Base-by-base conservation (phyloP, 179 eudicot species). In the Gypsophila paniculata region DNA sequence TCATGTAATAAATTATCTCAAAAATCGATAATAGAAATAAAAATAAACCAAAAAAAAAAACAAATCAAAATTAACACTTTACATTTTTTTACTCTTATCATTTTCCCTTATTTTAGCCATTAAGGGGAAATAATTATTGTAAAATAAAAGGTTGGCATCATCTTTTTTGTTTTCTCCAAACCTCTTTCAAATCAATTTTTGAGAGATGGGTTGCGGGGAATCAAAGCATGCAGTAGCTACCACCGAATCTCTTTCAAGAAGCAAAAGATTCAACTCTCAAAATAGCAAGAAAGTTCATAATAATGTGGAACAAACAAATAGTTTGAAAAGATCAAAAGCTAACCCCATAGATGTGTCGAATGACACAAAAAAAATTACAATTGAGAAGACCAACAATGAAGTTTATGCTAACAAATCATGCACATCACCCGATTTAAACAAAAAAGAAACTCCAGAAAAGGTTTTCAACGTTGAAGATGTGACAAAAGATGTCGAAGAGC, bases 171-270 rank as follows among this genome's bases (percentile, higher is more conserved):
- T 22, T 55, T 53, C 49, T 12, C 38, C 32, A 19, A 57, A 19
- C 36, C 34, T 26, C 46, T 21, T 57, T 49, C 49, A 21, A 9
- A 11, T 42, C 10, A 44, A 9, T 14, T 51, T 23, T 60, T 29
- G 17, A 55, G 17, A 69, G 44, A 81, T 81, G 84, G 84, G 84
- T 39, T 81, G 84, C 72, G 81, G 84, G 5, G 62, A 78, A 78
- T 81, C 84, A 63, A 81, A 81, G 65, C 79, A 81, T n/a, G 74
- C 84, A 2, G 70, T 69, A 32, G 84, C 84, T 9, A 81, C 81
- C 38, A 75, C 81, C 2, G 77, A 78, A 12, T 72, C 81, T 7
- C 21, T 81, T 70, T 78, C 78, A 36, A 34, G 42, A 14, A 58
- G 72, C 38, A 81, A 70, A 68, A 78, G 55, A 21, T 46, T 48